Percentiles rank a stretch among this genome's conserved stretches.
Evolutionary conservation across 805 yeast genomes (phyloP).

Genomic region (Blastobotrys attinorum): DNA sequence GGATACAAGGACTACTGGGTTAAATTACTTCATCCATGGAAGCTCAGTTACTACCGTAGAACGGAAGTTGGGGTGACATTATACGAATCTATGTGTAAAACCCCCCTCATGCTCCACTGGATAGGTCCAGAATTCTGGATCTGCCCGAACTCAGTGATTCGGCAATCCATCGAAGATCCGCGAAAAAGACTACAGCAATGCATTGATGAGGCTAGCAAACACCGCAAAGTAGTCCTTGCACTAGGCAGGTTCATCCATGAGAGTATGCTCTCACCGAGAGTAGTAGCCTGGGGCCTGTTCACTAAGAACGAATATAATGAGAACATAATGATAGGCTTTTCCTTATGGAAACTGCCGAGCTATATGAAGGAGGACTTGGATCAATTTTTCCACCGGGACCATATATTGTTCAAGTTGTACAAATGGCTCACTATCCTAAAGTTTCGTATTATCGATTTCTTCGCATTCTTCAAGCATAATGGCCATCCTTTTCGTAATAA

Average conservation of each 20-base stretch:
- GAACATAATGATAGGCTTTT: background rate
- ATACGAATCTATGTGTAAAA: too few species aligned
- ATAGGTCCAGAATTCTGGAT: background rate
- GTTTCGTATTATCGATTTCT: background rate
- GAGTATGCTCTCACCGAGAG: background rate
- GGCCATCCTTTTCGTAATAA: background rate
- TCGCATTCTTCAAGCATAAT: background rate
- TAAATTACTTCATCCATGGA: background rate
- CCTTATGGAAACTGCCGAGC: background rate
- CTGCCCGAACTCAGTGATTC: background rate
- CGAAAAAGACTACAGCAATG: background rate
- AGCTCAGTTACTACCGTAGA: background rate
- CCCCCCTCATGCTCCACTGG: background rate
- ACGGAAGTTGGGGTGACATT: background rate
- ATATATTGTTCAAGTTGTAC: background rate
- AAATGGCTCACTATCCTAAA: too few species aligned
- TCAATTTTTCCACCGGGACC: too few species aligned
- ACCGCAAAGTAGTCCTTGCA: background rate
- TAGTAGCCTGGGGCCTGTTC: background rate
- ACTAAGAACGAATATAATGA: background rate
- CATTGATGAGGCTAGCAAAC: background rate
- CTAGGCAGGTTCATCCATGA: background rate
- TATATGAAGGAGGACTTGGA: too few species aligned
- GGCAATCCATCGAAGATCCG: background rate
- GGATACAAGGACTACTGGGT: background rate